A percentile compares a stretch with the other conserved stretches of the same genome.
Conservation (phyloP, 2,329 filamentous ascomycete species). For the Coniella lustricola region DNA sequence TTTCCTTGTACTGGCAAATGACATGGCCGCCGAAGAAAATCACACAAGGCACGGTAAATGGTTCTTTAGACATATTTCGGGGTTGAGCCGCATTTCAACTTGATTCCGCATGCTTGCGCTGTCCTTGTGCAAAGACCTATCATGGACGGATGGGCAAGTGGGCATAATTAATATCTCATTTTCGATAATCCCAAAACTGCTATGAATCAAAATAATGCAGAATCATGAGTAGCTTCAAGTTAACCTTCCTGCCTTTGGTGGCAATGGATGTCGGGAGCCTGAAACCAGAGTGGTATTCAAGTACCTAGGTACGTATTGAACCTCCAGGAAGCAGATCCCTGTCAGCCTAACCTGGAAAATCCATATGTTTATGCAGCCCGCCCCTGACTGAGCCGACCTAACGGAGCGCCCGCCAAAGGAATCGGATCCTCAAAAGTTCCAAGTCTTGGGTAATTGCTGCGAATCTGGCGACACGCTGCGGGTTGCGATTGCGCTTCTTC, state of each 20-base stretch:
- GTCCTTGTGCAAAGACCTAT: background rate
- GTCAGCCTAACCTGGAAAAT: background rate
- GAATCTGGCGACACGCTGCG: too few relatives aligned
- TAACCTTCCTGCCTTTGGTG: too few relatives aligned
- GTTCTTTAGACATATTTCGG: constrained; percentile 8
- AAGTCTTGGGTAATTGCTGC: background rate
- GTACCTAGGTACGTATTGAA: background rate
- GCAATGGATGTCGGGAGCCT: too few relatives aligned
- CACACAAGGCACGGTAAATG: constrained; percentile 14
- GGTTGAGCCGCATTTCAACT: constrained; percentile 8
- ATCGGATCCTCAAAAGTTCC: background rate
- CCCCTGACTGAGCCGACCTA: constrained; percentile 1
- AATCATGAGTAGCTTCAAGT: too few relatives aligned
- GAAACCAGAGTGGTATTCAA: too few relatives aligned
- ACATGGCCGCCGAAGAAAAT: constrained; percentile 1
- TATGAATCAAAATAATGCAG: too few relatives aligned
- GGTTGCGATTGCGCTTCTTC: too few relatives aligned
- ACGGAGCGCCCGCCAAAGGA: background rate
- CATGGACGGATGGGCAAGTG: constrained; percentile 1
- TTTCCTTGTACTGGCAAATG: background rate
- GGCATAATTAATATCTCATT: constrained; percentile 16
- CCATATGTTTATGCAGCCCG: background rate
- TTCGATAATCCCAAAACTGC: too few relatives aligned
- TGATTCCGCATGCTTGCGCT: constrained; percentile 4
- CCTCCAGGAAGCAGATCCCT: constrained; percentile 7